phyloP scores from a whole-genome alignment of 2,329 filamentous ascomycete genomes.

The Neonectria neomacrospora region DNA sequence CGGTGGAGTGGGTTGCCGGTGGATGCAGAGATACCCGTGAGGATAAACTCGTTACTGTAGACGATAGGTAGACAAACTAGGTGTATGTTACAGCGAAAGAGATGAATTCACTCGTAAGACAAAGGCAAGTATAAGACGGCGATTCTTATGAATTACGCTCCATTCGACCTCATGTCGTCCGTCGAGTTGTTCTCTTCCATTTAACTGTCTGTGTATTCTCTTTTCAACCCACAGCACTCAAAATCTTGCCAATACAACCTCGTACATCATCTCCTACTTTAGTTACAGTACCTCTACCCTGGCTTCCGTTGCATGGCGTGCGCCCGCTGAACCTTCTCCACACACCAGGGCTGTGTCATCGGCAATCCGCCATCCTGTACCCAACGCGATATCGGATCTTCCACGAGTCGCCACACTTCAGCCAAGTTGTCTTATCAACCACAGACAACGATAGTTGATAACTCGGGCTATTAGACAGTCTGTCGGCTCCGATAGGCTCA shows the following conservation, averaged over 20 bases:
- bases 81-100: neutral
- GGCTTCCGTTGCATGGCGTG: neutral
- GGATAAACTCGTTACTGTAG: slow-evolving; percentile 18
- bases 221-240: neutral
- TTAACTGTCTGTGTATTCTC: neutral
- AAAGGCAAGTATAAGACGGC: neutral
- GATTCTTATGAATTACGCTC: neutral
- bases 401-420: neutral
- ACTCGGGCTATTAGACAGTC: neutral
- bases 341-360: neutral
- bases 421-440: neutral
- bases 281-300: neutral
- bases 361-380: slow-evolving; percentile 14
- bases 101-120: too few relatives aligned
- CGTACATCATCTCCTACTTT: neutral
- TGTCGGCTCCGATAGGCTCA: too few relatives aligned
- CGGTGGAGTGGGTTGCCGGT: slow-evolving; percentile 34
- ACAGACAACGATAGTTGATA: neutral
- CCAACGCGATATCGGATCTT: slow-evolving; percentile 1
- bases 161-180: neutral
- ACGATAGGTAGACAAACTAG: too few relatives aligned
- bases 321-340: slow-evolving; percentile 5
- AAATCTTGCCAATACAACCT: neutral
- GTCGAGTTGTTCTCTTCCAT: neutral
- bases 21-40: slow-evolving; percentile 29